Evolutionary conservation across 176 grass and related monocot species (phyloP).

Genomic region (barley (Hordeum vulgare)): MorexV3_pseudomolecules_assembly NC_058520.1:609018154-609018653

Average conservation of each 20-base stretch:
- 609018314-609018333: too few relatives aligned
- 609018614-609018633: slow-evolving; percentile 1
- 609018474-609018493: slow-evolving; percentile 14
- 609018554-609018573: slow-evolving; percentile 6
- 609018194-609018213: too few relatives aligned
- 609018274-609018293: too few relatives aligned
- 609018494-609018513: slow-evolving; percentile 1
- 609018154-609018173: too few relatives aligned
- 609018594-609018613: slow-evolving; percentile 13
- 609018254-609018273: too few relatives aligned
- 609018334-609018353: too few relatives aligned
- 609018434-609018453: neutral
- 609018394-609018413: neutral
- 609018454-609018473: neutral
- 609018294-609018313: too few relatives aligned
- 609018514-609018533: slow-evolving; percentile 23
- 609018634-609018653: neutral
- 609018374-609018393: too few relatives aligned
- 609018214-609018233: too few relatives aligned
- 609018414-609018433: neutral
- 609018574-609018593: neutral
- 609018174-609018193: too few relatives aligned
- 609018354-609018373: neutral
- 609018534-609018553: slow-evolving; percentile 2
- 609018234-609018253: too few relatives aligned